Conservation (phyloP, 306 rosid genomes). For the Purshia tridentata region DNA sequence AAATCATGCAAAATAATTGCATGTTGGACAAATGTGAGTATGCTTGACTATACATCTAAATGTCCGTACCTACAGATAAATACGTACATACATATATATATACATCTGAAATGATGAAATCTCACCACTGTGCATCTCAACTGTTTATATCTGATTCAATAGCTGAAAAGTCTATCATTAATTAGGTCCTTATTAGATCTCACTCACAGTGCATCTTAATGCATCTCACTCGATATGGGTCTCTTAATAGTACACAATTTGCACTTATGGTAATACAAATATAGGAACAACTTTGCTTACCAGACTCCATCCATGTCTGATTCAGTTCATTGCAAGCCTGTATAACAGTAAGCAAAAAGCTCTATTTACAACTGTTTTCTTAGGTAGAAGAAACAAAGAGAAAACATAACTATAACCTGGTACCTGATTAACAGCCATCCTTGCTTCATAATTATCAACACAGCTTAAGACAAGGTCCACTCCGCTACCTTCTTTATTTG, state of each 20-base stretch:
- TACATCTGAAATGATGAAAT: not conserved
- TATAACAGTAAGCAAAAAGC: conserved; percentile 11
- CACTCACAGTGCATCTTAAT: not conserved
- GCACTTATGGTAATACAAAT: conserved; percentile 4
- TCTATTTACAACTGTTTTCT: not conserved
- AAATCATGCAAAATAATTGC: not conserved
- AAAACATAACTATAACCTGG: conserved; percentile 3
- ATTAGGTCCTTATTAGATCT: not conserved
- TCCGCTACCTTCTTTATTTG: conserved; percentile 71
- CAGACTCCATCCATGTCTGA: conserved; percentile 99
- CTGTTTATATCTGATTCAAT: not conserved
- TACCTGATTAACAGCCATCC: conserved; percentile 99
- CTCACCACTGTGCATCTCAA: not conserved
- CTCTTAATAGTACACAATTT: not conserved
- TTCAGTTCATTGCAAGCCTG: conserved; percentile 96
- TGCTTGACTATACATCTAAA: not conserved
- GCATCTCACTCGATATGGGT: not conserved
- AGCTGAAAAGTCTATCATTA: not conserved
- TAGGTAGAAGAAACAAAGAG: conserved; percentile 4
- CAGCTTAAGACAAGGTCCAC: conserved; percentile 95
- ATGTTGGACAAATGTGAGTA: not conserved
- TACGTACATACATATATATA: not conserved
- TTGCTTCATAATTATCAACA: conserved; percentile 98
- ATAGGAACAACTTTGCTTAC: conserved; percentile 34
- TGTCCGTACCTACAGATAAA: not conserved